These are phyloP conservation scores for Pythium rishiriense DNA, from an alignment of 352 stramenopile genomes.

Conservation along the genomic window DNA sequence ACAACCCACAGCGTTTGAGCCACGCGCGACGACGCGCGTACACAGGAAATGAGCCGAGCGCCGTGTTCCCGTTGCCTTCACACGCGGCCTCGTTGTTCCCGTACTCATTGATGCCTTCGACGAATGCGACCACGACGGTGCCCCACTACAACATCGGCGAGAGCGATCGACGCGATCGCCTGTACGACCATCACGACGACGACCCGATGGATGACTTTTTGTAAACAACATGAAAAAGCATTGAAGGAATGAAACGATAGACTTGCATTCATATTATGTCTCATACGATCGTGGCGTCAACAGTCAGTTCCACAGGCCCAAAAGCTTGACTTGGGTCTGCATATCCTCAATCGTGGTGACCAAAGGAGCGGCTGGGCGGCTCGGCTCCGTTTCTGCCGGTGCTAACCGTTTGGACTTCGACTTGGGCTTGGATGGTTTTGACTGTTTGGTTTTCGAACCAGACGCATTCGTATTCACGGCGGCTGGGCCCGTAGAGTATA, in stretches of 20 bases:
- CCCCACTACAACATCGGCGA: not conserved
- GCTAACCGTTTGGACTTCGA: constrained; percentile 3
- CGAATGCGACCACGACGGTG: not conserved
- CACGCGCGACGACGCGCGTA: not conserved
- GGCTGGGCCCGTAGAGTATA: constrained; percentile 15
- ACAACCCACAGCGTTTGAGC: not conserved
- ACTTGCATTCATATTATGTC: not conserved
- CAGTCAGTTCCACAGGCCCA: constrained; percentile 27
- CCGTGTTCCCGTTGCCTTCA: constrained; percentile 3
- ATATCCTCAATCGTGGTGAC: constrained; percentile 28
- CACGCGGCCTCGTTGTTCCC: constrained; percentile 12
- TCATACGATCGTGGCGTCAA: not conserved
- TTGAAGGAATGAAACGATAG: not conserved
- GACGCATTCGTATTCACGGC: not conserved
- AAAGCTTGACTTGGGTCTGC: constrained; percentile 24
- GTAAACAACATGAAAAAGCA: not conserved
- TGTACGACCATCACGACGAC: not conserved
- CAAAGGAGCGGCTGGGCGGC: not conserved
- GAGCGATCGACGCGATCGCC: not conserved
- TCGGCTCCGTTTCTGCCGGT: not conserved
- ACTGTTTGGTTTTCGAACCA: not conserved
- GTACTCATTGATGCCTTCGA: constrained; percentile 17
- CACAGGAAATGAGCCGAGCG: not conserved
- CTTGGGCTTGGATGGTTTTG: constrained; percentile 2
- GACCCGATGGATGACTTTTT: constrained; percentile 20